Evolutionary conservation across 768 basidiomycete species (phyloP), one percentile per base, ranked within the genome.

Genomic region (Amanita jacksonii): DNA sequence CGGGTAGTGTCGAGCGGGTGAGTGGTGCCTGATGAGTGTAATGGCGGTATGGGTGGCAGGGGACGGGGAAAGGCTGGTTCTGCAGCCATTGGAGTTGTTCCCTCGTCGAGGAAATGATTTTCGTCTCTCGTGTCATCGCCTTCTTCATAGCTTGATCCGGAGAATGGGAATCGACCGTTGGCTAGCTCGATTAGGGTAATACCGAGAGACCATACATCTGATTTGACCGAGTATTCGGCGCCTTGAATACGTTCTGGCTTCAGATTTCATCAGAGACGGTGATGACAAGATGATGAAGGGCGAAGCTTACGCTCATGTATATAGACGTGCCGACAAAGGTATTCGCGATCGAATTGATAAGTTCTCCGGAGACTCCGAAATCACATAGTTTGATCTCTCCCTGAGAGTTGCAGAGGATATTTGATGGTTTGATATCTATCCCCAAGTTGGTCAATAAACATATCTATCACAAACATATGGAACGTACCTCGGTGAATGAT

Each of bases 161-260:
- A 81, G 67, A 98, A 99, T n/a, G 96, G 96, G 74, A 99, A 99
- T 28, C 91, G 84, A 7, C 93, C 96, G 23, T 94, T 77, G 0
- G 92, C 96, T 31, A 99, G 79, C 66, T 99, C 96, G 61, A 98
- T 92, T 38, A 99, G 73, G 4, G 92, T 87, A 56, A 99, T 91
- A 24, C 96, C 96, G 32, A 98, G 75, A 0, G 94, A 97, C 96
- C 96, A 99, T 3, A 98, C 94, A 55, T 99, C 96, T 3, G 93
- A 96, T 65, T 98, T 98, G 63, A 99, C 94, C 23, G 91, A 91
- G 62, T 99, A 98, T 57, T 89, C 87, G 1, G 91, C 91, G 41
- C 96, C 96, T 66, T 97, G 94, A 67, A 99, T 98, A 47, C 96
- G 91, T 59, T 99, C 96, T 18, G 96, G 96, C 96, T 99, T 62